phyloP scores from a whole-genome alignment of 371 early-diverging fungal species.

The Rhizomucor pusillus region DNA sequence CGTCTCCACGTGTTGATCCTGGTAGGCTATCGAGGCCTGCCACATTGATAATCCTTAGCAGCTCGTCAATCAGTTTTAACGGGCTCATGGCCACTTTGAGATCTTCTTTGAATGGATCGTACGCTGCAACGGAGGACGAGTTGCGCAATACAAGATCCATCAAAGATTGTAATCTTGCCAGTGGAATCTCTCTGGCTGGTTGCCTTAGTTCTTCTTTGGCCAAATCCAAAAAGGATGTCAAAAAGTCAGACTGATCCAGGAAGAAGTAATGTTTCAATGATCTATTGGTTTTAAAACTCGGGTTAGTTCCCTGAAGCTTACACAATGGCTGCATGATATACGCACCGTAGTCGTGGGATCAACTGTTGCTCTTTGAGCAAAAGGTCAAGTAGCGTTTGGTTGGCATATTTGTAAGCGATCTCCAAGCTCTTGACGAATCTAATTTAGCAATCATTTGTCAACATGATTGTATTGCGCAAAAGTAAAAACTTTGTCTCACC shows the following conservation, averaged over 20 bases:
- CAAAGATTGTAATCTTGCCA: constrained; percentile 75
- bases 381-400: constrained; percentile 66
- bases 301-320: neutral
- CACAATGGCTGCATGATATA: neutral
- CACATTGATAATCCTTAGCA: constrained; percentile 64
- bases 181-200: constrained; percentile 65
- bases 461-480: neutral
- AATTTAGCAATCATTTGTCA: neutral
- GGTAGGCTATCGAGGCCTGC: constrained; percentile 37
- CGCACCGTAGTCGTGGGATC: constrained; percentile 68
- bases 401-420: constrained; percentile 73
- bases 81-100: constrained; percentile 70
- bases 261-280: constrained; percentile 92
- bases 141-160: constrained; percentile 88
- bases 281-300: constrained; percentile 32
- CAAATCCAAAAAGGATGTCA: constrained; percentile 91
- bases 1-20: constrained; percentile 10
- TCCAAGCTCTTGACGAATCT: constrained; percentile 76
- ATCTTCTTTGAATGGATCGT: constrained; percentile 86
- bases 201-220: constrained; percentile 71
- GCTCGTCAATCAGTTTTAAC: constrained; percentile 64
- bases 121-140: constrained; percentile 76
- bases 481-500: constrained; percentile 30
- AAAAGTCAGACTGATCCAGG: constrained; percentile 89
- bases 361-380: constrained; percentile 70